Conservation (phyloP, 1,139 yeast species). For the Geotrichum fermentans region DNA sequence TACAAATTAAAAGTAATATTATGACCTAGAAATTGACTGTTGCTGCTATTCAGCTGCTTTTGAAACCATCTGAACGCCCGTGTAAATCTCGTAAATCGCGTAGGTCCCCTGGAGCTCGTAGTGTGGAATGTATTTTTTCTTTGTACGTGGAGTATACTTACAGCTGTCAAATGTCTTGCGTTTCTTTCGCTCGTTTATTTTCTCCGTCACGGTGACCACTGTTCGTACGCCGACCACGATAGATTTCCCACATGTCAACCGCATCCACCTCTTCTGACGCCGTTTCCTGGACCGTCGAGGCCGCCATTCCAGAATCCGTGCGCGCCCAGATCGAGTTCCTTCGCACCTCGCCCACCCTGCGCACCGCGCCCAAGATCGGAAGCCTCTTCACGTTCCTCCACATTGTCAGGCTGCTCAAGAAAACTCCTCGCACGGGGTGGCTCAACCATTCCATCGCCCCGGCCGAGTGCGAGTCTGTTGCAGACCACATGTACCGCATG, state of each 20-base stretch:
- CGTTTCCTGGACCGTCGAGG: constrained; percentile 12
- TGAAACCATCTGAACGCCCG: too few relatives aligned
- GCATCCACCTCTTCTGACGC: neutral
- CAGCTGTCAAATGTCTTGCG: too few relatives aligned
- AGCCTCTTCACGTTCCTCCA: constrained; percentile 52
- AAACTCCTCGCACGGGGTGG: constrained; percentile 93
- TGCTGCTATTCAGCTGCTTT: constrained; percentile 4
- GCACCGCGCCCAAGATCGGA: neutral
- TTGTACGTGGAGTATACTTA: too few relatives aligned
- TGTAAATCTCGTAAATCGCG: too few relatives aligned
- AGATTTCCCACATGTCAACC: too few relatives aligned
- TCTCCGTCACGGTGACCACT: too few relatives aligned
- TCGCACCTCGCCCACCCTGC: constrained; percentile 2
- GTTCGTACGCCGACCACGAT: too few relatives aligned
- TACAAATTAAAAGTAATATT: constrained; percentile 6
- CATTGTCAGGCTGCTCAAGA: constrained; percentile 67
- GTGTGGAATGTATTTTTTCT: too few relatives aligned
- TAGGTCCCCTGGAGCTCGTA: too few relatives aligned
- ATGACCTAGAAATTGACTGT: constrained; percentile 17
- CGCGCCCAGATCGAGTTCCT: constrained; percentile 9
- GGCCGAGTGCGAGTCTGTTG: constrained; percentile 59
- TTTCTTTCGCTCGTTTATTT: too few relatives aligned
- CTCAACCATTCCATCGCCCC: constrained; percentile 61
- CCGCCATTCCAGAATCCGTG: constrained; percentile 10
- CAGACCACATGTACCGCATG: constrained; percentile 98